Percentiles rank a stretch among this genome's conserved stretches.
These are phyloP conservation scores for Biscogniauxia marginata DNA, from an alignment of 2,329 filamentous ascomycete genomes.

Conservation along the genomic window DNA sequence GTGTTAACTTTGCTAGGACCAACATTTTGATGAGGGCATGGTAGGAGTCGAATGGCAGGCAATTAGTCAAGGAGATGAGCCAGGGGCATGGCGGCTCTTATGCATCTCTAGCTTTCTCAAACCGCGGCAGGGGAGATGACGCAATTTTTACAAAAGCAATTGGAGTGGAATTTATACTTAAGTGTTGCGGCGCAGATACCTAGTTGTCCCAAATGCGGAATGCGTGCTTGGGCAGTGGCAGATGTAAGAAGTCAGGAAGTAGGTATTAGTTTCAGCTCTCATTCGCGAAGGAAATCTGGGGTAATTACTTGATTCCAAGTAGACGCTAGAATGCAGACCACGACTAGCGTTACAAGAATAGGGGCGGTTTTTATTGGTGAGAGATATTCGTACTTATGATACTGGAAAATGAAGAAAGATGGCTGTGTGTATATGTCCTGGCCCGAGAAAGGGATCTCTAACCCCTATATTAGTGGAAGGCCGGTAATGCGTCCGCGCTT, in stretches of 20 bases:
- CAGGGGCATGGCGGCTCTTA: background rate
- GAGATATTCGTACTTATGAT: background rate
- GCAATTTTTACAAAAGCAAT: background rate
- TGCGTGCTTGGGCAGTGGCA: background rate
- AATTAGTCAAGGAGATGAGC: background rate
- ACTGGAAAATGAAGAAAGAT: too few species aligned
- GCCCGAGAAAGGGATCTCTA: too few species aligned
- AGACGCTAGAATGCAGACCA: background rate
- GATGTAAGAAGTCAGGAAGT: background rate
- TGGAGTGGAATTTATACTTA: background rate
- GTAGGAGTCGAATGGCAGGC: background rate
- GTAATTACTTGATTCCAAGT: constrained; percentile 14
- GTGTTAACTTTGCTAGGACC: constrained; percentile 1
- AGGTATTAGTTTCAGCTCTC: constrained; percentile 3
- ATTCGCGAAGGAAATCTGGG: constrained; percentile 9
- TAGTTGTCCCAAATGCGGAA: constrained; percentile 2
- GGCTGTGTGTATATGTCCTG: too few species aligned
- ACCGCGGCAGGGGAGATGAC: background rate
- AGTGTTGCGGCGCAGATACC: background rate
- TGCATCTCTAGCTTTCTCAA: background rate
- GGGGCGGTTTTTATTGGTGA: background rate
- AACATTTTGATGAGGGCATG: constrained; percentile 7
- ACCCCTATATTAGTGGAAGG: too few species aligned
- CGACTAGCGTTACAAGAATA: background rate
- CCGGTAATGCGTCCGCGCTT: too few species aligned